Conservation (phyloP, 768 basidiomycete genomes). For the Melanogaster broomeanus region DNA sequence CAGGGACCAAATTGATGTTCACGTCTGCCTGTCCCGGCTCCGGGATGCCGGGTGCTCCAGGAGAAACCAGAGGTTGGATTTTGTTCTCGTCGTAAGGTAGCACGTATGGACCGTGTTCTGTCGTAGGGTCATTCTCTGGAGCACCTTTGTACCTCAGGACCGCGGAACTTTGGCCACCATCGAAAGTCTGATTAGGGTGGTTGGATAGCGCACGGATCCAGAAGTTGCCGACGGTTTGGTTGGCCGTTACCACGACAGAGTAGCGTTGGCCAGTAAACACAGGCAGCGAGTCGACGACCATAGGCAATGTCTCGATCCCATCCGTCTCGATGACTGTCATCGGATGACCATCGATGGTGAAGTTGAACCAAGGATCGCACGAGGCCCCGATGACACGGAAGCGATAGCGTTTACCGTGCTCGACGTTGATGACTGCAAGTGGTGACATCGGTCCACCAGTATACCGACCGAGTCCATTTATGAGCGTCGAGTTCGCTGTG, state of each 20-base stretch:
- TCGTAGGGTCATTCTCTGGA: constrained; percentile 34
- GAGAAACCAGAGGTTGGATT: constrained; percentile 31
- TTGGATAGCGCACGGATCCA: constrained; percentile 39
- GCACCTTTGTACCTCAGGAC: constrained; percentile 45
- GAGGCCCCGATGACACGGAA: constrained; percentile 39
- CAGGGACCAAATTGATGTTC: constrained; percentile 35
- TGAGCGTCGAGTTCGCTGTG: constrained; percentile 32
- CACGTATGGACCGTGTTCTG: constrained; percentile 14
- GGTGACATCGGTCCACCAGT: constrained; percentile 33
- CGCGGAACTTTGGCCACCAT: constrained; percentile 37
- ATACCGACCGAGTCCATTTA: constrained; percentile 43
- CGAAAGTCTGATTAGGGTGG: constrained; percentile 19
- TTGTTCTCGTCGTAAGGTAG: constrained; percentile 37
- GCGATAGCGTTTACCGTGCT: constrained; percentile 37
- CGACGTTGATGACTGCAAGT: constrained; percentile 37
- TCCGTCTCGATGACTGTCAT: constrained; percentile 52
- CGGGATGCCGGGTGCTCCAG: constrained; percentile 33
- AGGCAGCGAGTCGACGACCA: constrained; percentile 42
- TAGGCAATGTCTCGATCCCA: constrained; percentile 39
- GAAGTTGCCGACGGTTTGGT: constrained; percentile 37
- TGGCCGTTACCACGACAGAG: constrained; percentile 42
- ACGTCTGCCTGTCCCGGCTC: constrained; percentile 42
- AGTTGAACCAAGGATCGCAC: constrained; percentile 43
- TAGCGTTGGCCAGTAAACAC: constrained; percentile 55
- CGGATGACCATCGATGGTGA: constrained; percentile 46